Base-by-base conservation (phyloP, 108 stramenopile genomes). In the Fistulifera solaris region DNA sequence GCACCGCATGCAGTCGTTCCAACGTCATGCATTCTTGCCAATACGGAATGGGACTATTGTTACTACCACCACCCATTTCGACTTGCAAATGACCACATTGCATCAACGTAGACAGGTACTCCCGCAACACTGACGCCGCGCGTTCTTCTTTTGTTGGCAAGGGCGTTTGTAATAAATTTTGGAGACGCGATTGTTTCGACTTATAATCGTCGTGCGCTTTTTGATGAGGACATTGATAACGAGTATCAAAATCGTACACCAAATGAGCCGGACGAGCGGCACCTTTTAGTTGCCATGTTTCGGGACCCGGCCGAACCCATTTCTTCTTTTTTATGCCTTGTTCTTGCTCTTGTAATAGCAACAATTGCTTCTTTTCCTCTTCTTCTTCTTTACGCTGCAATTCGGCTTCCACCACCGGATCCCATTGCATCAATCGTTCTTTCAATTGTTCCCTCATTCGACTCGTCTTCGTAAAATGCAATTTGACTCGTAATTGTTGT, bases 241-340 rank as follows among this genome's bases (percentile, higher is more conserved):
- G 68, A 0, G 71, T 76, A 63, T 94, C 93, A 62, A 90, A 90
- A 62, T 90, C 88, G 54, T 94, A 90, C 0, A 94, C 85, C 68
- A 87, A 66, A 66, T 68, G 70, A 11, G 93, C 93, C 0, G 93
- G 89, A 38, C 89, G 71, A 23, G 93, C 93, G 8, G 93, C 89
- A 14, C 93, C 93, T 22, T 77, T 72, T 27, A 94, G 56, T 68
- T 90, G 88, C 93, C 93, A 94, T 5, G 76, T 78, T 50, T 84
- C 82, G 0, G 87, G 90, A 27, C 87, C 90, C 10, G 64, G 62
- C 11, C 90, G 77, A 31, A 61, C 61, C 60, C 68, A 73, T 41
- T 62, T 73, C 44, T 77, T 61, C 72, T 56, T 41, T 22, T 40
- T 65, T 48, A 45, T 54, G 53, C 35, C 7, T 48, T 28, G 25